Percentiles rank a stretch among this genome's conserved stretches.
Conservation (phyloP, 2,329 filamentous ascomycete species). For the Ambrosiella beaveri region DNA sequence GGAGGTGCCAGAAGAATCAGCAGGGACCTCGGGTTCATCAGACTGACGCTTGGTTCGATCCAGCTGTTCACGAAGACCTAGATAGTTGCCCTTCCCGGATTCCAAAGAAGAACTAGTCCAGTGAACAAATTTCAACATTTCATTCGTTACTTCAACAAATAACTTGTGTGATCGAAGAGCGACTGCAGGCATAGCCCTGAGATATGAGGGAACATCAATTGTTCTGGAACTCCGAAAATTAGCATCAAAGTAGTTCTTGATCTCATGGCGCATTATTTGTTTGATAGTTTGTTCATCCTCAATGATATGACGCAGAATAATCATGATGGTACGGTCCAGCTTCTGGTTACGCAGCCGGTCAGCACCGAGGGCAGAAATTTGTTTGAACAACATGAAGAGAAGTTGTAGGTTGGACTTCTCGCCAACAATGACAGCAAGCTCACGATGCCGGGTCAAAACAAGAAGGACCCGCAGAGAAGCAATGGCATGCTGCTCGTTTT, state of each 20-base stretch:
- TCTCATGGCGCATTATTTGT: constrained; percentile 82
- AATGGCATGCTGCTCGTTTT: constrained; percentile 69
- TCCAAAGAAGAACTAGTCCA: constrained; percentile 9
- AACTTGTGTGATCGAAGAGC: constrained; percentile 67
- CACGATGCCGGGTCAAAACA: constrained; percentile 65
- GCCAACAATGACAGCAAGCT: constrained; percentile 57
- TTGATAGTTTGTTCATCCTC: constrained; percentile 85
- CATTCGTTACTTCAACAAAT: constrained; percentile 76
- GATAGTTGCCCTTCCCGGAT: constrained; percentile 9
- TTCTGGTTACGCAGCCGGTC: constrained; percentile 46
- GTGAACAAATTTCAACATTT: constrained; percentile 45
- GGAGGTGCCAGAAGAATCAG: not conserved
- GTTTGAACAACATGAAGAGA: constrained; percentile 88
- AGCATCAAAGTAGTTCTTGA: constrained; percentile 57
- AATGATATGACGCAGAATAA: constrained; percentile 78
- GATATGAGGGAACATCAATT: constrained; percentile 54
- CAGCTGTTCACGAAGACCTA: constrained; percentile 9
- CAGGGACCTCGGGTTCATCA: not conserved
- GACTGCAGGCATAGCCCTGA: constrained; percentile 61
- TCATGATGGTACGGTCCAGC: constrained; percentile 50
- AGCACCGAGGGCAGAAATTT: constrained; percentile 64
- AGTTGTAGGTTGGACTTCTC: constrained; percentile 81
- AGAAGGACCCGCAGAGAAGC: constrained; percentile 71
- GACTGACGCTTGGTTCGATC: not conserved
- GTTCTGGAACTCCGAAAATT: constrained; percentile 32